Evolutionary conservation across 768 basidiomycete genomes (phyloP), one percentile per base, ranked within the genome.

Genomic region (Suillus sp.): DNA sequence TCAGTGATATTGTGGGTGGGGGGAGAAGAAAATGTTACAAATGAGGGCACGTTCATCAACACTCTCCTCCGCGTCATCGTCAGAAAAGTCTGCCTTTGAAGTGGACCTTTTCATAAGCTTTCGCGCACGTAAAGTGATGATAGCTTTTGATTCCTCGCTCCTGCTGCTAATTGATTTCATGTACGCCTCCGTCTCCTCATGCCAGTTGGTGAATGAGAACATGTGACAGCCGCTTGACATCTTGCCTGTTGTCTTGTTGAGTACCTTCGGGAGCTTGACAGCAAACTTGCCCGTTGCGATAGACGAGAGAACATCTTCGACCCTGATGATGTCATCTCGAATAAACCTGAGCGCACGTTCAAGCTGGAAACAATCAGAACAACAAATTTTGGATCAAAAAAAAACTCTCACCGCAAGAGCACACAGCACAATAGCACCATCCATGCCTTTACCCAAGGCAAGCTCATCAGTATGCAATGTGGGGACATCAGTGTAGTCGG

Each of bases 261-360:
- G n/a, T n/a, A n/a, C n/a, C n/a, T n/a, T n/a, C n/a, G n/a, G n/a
- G n/a, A n/a, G n/a, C n/a, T n/a, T n/a, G n/a, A n/a, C n/a, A n/a
- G n/a, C n/a, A n/a, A n/a, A n/a, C n/a, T n/a, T n/a, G n/a, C n/a
- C n/a, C n/a, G n/a, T n/a, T n/a, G n/a, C n/a, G n/a, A 47, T 60
- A 30, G n/a, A 25, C 7, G 59, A 11, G 10, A 60, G 25, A 43
- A 60, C 30, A 5, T 60, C 22, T 18, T 43, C n/a, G 16, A 60
- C 59, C 25, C 47, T 43, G 43, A 60, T 60, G 35, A 43, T 47
- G 13, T 34, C 20, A 20, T 60, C 59, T 27, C 5, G 11, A 45
- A 60, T 13, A 60, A 60, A 60, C 42, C 18, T 40, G 20, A 61
- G 45, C 2, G n/a, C 50, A 2, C 22, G 50, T 50, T 61, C 35